Evolutionary conservation across 768 basidiomycete genomes (phyloP), one percentile per base, ranked within the genome.

Genomic region (Xerocomus spinulosus): DNA sequence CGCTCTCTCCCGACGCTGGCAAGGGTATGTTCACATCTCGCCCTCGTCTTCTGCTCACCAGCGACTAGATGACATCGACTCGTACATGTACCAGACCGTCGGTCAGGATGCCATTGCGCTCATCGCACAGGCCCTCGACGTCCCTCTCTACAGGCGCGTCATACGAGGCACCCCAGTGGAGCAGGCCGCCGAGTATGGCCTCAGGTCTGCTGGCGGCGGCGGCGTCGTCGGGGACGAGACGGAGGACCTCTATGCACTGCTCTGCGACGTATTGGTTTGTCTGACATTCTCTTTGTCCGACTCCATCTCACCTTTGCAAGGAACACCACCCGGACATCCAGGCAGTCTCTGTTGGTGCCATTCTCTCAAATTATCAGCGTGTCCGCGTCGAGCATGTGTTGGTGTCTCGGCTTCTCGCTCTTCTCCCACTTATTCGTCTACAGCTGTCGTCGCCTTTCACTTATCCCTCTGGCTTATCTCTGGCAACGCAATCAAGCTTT

Each of bases 81-180:
- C 94, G 20, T 98, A 92, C 71, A 76, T 99, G 66, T 99, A 97
- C 68, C 96, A 99, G 67, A 97, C 95, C n/a, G 94, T 99, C 23
- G 96, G 94, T 1, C 94, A 97, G 62, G 90, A 92, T 48, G 91
- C 92, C 15, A 85, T 98, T 49, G 82, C 89, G 41, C 74, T 86
- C 42, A 84, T 98, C 46, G 93, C 92, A 18, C 73, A 75, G 42
- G 91, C 95, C 2, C 73, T 98, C 47, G 85, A 82, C 14, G 80
- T 95, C 2, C 96, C 96, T 9, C 75, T 98, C 9, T 90, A 87
- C 70, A 79, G 89, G 24, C 76, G 79, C 48, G 73, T 89, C 25
- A 98, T 99, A 51, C 73, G 72, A 9, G 96, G 96, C 2, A 73
- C 74, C 24, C 86, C 96, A 2, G 67, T 97, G 9, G 83, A 90